Base-by-base conservation (phyloP, 345 rosid genomes). In the Schrenkiella parvula region DNA sequence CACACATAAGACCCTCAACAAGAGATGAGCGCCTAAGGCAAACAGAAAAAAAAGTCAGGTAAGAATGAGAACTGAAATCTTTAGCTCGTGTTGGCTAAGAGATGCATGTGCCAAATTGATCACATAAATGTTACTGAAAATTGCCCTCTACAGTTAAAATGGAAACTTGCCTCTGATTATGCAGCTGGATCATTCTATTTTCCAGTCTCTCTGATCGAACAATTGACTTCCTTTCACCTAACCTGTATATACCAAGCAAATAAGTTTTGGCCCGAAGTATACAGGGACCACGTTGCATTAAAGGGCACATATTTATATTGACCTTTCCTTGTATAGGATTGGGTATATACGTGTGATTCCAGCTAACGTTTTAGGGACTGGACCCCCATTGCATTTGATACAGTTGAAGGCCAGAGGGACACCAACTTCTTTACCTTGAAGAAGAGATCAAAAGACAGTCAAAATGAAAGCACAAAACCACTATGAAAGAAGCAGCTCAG, bases 291-390 rank as follows among this genome's bases (percentile, higher is more conserved):
- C 55, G 21, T 62, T 75, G 65, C 70, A 60, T 78, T 53, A 25
- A 66, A 28, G n/a, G 21, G 15, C 15, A 69, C 41, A 19, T 23
- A 60, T 47, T 55, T 58, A 34, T 68, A 57, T 51, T 79, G 78
- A 91, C 97, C 89, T 91, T 81, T 95, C 99, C 86, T 81, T 91
- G 88, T 85, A 95, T 15, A 91, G 84, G 79, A 88, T 73, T 26
- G 99, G 97, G 69, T 95, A 95, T 73, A 95, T 71, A 32, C 99
- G 84, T 64, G 89, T 88, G 51, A 95, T 82, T 78, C 99, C 99
- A 52, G 89, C 86, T 76, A 91, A 70, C 43, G 95, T 88, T 79
- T 65, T 72, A 53, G 97, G 97, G 46, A 95, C 87, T 68, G 82
- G 83, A 73, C 96, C 99, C 4, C 99, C 96, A 70, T 82, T 81